Evolutionary conservation across 2,329 filamentous ascomycete species (phyloP), one percentile per base, ranked within the genome.

Genomic region (Myriangium duriaei): DNA sequence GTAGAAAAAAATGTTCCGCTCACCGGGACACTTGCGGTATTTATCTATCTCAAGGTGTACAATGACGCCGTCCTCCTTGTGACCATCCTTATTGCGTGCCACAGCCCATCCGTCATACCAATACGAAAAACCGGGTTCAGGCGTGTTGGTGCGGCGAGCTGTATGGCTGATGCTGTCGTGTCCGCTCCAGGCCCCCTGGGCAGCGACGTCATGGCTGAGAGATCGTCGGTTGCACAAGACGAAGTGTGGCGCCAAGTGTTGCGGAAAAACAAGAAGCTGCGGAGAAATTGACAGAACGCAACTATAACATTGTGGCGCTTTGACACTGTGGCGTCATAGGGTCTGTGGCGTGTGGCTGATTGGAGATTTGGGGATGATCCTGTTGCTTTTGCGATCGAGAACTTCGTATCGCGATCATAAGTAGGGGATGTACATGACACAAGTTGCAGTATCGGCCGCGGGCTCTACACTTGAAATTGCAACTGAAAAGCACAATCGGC

Each of bases 211-310:
- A 39, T 39, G 19, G 19, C 19, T 30, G 34, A 30, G 29, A 30
- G 29, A 26, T 18, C 32, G 36, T 19, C 30, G 30, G 26, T 18
- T n/a, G n/a, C n/a, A n/a, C 35, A 36, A 31, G 36, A 33, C n/a
- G 17, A 39, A 18, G 13, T 39, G 36, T 39, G 36, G 36, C 36
- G 32, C 18, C 12, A 32, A 33, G 32, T 32, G 11, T 24, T 21
- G 36, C 7, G 21, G 21, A 26, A 26, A 26, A n/a, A n/a, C n/a
- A n/a, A n/a, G 28, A 30, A 37, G 12, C 35, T 30, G 35, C 26
- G 35, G 19, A 37, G 35, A 37, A 30, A 30, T 29, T 30, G 35
- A n/a, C n/a, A n/a, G n/a, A n/a, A n/a, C n/a, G n/a, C n/a, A n/a
- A n/a, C n/a, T n/a, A n/a, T n/a, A n/a, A n/a, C n/a, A n/a, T n/a